A percentile compares a stretch with the other conserved stretches of the same genome.
Evolutionary conservation across 2,329 filamentous ascomycete genomes (phyloP).

Genomic region (Sporothrix phasma): DNA sequence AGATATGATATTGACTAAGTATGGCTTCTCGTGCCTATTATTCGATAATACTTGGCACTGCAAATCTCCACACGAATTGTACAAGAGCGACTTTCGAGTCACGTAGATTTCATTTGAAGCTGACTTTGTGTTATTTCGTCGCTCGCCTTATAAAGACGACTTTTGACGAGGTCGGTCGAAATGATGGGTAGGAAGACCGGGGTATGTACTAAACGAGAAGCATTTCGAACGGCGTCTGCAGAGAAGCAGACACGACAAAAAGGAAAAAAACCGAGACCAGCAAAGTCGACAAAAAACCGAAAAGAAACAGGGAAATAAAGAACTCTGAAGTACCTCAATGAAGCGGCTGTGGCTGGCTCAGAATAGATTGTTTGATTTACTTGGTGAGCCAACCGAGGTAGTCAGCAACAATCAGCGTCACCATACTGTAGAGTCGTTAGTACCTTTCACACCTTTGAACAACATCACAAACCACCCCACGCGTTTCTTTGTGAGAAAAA

Average conservation of each 20-base stretch:
- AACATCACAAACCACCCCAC: not conserved
- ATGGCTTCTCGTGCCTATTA: no score
- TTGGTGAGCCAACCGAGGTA: conserved; percentile 51
- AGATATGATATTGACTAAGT: no score
- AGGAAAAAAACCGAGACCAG: not conserved
- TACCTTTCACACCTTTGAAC: not conserved
- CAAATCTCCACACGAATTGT: no score
- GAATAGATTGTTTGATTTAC: conserved; percentile 24
- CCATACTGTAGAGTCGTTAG: conserved; percentile 37
- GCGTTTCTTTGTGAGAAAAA: not conserved
- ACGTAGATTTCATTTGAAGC: not conserved
- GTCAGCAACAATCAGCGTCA: conserved; percentile 51
- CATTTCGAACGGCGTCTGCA: not conserved
- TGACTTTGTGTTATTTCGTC: not conserved
- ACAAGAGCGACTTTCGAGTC: no score
- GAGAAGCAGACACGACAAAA: not conserved
- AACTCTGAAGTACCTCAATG: not conserved
- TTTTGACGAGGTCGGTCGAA: not conserved
- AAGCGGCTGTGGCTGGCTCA: not conserved
- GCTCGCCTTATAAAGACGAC: not conserved
- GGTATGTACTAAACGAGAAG: conserved; percentile 10
- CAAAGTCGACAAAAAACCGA: not conserved
- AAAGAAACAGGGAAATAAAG: not conserved
- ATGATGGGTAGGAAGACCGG: not conserved
- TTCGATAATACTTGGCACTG: no score